Conservation (phyloP, 2,329 filamentous ascomycete species). For the Fusarium coffeatum region DNA sequence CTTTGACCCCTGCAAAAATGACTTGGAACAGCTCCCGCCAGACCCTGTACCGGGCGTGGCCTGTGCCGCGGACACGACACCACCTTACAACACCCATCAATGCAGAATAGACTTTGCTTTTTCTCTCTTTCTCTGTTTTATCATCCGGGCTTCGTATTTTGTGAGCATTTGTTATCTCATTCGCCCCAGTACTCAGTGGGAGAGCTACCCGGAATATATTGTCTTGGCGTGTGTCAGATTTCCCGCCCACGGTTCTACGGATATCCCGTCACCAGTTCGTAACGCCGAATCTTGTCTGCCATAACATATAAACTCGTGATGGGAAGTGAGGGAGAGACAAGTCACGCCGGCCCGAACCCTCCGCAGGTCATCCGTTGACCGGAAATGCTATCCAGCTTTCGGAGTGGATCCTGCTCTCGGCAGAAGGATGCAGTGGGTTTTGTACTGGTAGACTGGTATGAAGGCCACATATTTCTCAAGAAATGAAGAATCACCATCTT, state of each 20-base stretch:
- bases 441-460: not conserved
- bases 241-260: not conserved
- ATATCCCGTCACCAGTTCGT: conserved; percentile 15
- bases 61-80: conserved; percentile 28
- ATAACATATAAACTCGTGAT: not conserved
- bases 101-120: conserved; percentile 37
- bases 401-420: conserved; percentile 7
- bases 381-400: conserved; percentile 12
- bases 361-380: conserved; percentile 9
- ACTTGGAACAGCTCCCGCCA: conserved; percentile 4
- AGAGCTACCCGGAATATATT: not conserved
- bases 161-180: conserved; percentile 20
- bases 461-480: too few relatives aligned
- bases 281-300: not conserved
- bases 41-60: not conserved
- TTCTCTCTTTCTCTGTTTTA: conserved; percentile 4
- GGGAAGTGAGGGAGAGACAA: not conserved
- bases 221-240: conserved; percentile 32
- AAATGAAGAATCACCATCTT: not conserved
- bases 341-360: conserved; percentile 28
- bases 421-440: not conserved
- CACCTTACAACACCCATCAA: conserved; percentile 18
- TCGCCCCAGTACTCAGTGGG: conserved; percentile 6
- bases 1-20: not conserved
- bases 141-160: conserved; percentile 18